Base-by-base conservation (phyloP, 2,329 filamentous ascomycete genomes). In the Ophiosphaerella narmari region DNA sequence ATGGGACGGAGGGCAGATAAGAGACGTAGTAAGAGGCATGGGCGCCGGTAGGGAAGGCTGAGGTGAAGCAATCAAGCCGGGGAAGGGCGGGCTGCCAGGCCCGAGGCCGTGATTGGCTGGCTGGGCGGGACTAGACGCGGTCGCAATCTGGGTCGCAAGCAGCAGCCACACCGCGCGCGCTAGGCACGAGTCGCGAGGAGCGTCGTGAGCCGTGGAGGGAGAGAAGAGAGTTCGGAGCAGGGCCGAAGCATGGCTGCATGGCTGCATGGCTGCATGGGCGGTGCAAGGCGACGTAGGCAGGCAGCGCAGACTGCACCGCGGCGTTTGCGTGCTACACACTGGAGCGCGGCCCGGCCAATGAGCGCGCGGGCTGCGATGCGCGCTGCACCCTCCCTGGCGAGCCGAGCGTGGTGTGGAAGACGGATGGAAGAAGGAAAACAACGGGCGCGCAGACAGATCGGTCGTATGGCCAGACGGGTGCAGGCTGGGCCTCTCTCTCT, bases 31-130 rank as follows among this genome's bases (percentile, higher is more conserved):
- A 29, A 32, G 43, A 13, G 21, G 16, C 8, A 33, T 23, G 13
- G 12, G 29, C 18, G 18, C 3, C 18, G 18, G 18, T 21, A 21
- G 38, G 56, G 55, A 57, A 58, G 35, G 49, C 50, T 44, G 52
- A 58, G 54, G 55, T 50, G 48, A 52, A 61, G 46, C 46, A 44
- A 33, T 7, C 38, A 40, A 37, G 34, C 41, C 41, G 33, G 43
- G 37, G 40, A 36, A 39, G 7, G 41, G 45, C 38, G 29, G 40
- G 48, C 37, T 44, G 39, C 39, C 44, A 35, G 31, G 49, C 26
- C 39, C 40, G 35, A 23, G 31, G 8, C 23, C 24, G 42, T 65
- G 65, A 65, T 67, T 65, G 50, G 65, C 58, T 53, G 55, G 21
- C 44, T 21, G 18, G 43, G 39, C 37, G 48, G 42, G 44, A 48